Percentiles rank a stretch among this genome's conserved stretches.
phyloP scores from a whole-genome alignment of 345 rosid species.

The Salix brachista region DNA sequence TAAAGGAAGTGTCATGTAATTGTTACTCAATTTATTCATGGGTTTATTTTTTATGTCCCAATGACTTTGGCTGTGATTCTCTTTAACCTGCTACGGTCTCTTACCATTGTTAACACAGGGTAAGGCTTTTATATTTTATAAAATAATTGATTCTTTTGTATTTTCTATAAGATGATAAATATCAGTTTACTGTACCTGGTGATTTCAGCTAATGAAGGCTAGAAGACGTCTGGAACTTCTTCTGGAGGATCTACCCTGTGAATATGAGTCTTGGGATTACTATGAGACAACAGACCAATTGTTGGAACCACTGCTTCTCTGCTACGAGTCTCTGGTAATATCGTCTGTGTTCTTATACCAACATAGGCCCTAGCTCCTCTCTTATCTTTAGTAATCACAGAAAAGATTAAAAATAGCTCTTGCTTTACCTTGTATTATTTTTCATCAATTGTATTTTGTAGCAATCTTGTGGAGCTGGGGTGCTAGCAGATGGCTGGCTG shows the following conservation, averaged over 20 bases:
- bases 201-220: constrained; percentile 77
- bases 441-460: constrained; percentile 24
- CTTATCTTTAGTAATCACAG: neutral
- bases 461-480: constrained; percentile 87
- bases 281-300: constrained; percentile 84
- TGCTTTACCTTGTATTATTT: neutral
- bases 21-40: neutral
- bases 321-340: constrained; percentile 81
- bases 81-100: neutral
- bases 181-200: constrained; percentile 3
- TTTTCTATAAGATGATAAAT: constrained; percentile 3
- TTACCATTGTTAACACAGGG: neutral
- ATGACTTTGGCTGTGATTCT: neutral
- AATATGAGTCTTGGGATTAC: constrained; percentile 61
- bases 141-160: neutral
- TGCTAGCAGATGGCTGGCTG: constrained; percentile 86
- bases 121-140: neutral
- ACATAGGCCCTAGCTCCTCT: neutral
- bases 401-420: neutral
- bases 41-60: neutral
- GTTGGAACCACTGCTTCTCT: constrained; percentile 75
- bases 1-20: neutral
- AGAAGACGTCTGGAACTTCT: constrained; percentile 70
- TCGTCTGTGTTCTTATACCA: neutral
- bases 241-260: constrained; percentile 96